These are phyloP conservation scores for Pseudozyma hubeiensis DNA, from an alignment of 1,284 basidiomycete genomes.

Conservation along the genomic window DNA sequence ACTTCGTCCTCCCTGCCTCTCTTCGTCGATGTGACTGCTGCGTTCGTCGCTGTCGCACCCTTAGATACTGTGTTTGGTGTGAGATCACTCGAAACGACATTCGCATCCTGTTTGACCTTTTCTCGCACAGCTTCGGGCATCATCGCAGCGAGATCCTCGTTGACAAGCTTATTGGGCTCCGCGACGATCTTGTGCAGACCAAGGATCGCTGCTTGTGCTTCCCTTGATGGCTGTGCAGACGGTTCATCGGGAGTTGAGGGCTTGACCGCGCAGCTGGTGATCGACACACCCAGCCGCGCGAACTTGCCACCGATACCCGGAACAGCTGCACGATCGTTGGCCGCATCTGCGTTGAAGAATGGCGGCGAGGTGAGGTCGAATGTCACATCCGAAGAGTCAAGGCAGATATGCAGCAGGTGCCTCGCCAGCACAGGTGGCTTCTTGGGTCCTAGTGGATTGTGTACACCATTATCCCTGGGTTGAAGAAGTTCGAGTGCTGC, in stretches of 20 bases:
- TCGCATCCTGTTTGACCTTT: conserved; percentile 36
- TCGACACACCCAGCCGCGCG: conserved; percentile 23
- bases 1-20: conserved; percentile 28
- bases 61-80: conserved; percentile 3
- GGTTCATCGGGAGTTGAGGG: not conserved
- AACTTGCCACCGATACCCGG: conserved; percentile 15
- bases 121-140: conserved; percentile 27
- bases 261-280: conserved; percentile 44
- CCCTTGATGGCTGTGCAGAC: conserved; percentile 9
- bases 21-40: conserved; percentile 18
- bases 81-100: conserved; percentile 36
- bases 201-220: conserved; percentile 32
- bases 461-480: conserved; percentile 10
- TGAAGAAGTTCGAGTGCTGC: conserved; percentile 47
- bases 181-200: conserved; percentile 37
- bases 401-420: conserved; percentile 38
- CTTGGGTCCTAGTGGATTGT: conserved; percentile 33
- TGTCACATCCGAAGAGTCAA: conserved; percentile 21
- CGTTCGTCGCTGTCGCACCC: not conserved
- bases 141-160: conserved; percentile 32
- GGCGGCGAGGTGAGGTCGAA: conserved; percentile 33
- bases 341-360: conserved; percentile 28
- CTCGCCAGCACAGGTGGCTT: conserved; percentile 37
- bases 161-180: conserved; percentile 36
- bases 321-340: conserved; percentile 25